A percentile compares a stretch with the other conserved stretches of the same genome.
Evolutionary conservation across 345 rosid species (phyloP).

Genomic region (Melaleuca alternifolia): DNA sequence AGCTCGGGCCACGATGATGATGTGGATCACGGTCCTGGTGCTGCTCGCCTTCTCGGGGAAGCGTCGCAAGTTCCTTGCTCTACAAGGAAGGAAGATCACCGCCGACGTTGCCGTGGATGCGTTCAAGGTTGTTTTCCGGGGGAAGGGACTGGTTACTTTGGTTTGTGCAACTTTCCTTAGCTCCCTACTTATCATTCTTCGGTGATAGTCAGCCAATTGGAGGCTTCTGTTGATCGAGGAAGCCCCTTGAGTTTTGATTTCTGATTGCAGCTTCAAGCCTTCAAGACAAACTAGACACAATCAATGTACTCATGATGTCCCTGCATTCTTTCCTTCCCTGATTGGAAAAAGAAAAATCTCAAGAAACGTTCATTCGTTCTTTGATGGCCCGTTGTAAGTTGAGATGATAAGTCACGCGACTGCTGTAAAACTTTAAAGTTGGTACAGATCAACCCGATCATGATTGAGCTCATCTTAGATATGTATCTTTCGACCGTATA

Average conservation of each 20-base stretch:
- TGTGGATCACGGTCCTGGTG: constrained; percentile 42
- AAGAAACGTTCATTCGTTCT: not conserved
- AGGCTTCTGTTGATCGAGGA: not conserved
- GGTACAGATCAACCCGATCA: not conserved
- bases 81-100: constrained; percentile 33
- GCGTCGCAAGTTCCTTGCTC: constrained; percentile 32
- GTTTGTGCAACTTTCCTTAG: constrained; percentile 6
- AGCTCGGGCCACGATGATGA: constrained; percentile 40
- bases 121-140: constrained; percentile 9
- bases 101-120: constrained; percentile 22
- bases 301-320: not conserved
- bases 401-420: not conserved
- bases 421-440: not conserved
- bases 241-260: not conserved
- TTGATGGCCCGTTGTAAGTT: not conserved
- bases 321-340: not conserved
- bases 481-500: not conserved
- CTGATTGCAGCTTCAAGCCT: not conserved
- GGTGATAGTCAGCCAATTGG: not conserved
- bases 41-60: constrained; percentile 39
- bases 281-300: not conserved
- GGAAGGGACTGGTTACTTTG: constrained; percentile 4
- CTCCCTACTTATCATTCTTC: constrained; percentile 1
- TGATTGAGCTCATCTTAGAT: not conserved
- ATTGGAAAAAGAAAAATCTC: not conserved